phyloP scores from a whole-genome alignment of 805 yeast species.

The Cyberlindnera galapagoensis region DNA sequence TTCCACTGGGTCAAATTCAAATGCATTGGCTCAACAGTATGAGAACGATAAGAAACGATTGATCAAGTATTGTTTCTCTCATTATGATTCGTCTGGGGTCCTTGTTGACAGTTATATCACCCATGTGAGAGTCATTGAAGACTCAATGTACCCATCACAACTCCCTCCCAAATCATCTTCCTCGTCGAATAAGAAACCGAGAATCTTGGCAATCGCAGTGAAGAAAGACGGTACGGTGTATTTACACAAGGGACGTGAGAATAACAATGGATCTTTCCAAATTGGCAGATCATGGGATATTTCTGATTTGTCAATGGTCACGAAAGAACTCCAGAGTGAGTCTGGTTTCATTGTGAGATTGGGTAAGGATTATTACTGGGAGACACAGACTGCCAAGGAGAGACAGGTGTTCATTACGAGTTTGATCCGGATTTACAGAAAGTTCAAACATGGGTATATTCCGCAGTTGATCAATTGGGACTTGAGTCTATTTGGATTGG shows the following conservation, averaged over 20 bases:
- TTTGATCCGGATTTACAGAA: conserved; percentile 44
- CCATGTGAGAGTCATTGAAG: conserved; percentile 72
- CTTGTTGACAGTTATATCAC: conserved; percentile 59
- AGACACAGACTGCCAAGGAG: conserved; percentile 50
- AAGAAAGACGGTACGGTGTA: conserved; percentile 62
- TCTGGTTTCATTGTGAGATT: conserved; percentile 55
- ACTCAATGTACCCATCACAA: conserved; percentile 56
- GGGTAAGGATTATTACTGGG: conserved; percentile 85
- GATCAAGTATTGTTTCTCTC: conserved; percentile 43
- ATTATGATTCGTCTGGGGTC: conserved; percentile 34
- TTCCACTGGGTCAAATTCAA: conserved; percentile 25
- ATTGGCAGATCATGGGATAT: conserved; percentile 92
- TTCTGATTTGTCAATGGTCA: conserved; percentile 55
- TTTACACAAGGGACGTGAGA: conserved; percentile 81
- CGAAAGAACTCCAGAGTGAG: conserved; percentile 43
- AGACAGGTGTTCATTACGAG: conserved; percentile 52
- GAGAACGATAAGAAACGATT: conserved; percentile 47
- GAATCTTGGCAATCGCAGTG: conserved; percentile 52
- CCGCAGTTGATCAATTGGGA: conserved; percentile 54
- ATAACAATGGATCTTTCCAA: conserved; percentile 67
- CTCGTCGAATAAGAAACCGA: conserved; percentile 45
- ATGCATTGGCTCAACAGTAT: conserved; percentile 51
- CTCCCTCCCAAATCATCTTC: conserved; percentile 58
- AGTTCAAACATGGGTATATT: conserved; percentile 47
- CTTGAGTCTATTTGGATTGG: conserved; percentile 31